phyloP scores from a whole-genome alignment of 164 flowering plant species.

The Stephania yunnanensis region DNA sequence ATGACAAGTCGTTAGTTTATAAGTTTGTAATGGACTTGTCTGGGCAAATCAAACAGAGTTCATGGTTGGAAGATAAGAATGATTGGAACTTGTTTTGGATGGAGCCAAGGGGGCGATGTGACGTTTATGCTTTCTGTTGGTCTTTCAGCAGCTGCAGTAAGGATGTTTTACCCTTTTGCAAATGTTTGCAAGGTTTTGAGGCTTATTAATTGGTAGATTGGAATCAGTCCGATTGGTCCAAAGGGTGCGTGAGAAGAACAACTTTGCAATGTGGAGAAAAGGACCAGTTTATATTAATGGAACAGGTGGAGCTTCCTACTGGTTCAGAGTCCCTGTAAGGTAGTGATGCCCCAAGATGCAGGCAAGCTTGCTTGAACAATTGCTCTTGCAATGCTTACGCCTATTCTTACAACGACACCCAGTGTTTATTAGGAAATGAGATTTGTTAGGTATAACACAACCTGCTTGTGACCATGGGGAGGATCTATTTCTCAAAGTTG shows the following conservation, averaged over 20 bases:
- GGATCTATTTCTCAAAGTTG: slow-evolving; percentile 5
- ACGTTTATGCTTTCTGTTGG: slow-evolving; percentile 10
- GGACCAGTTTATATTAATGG: slow-evolving; percentile 14
- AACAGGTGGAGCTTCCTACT: slow-evolving; percentile 18
- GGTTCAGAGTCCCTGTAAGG: not conserved
- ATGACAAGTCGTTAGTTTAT: not conserved
- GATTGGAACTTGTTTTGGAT: slow-evolving; percentile 1
- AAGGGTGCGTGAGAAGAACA: slow-evolving; percentile 15
- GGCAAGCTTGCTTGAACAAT: slow-evolving; percentile 16
- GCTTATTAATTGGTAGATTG: slow-evolving; percentile 8
- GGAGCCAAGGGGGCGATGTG: not conserved
- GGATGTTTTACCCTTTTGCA: not conserved
- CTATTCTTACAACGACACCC: not conserved
- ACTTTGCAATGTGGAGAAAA: slow-evolving; percentile 10
- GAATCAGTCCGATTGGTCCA: slow-evolving; percentile 13
- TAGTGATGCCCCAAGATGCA: slow-evolving; percentile 11
- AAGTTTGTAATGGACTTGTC: not conserved
- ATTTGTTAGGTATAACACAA: not conserved
- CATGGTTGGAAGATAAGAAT: not conserved
- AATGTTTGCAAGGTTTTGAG: slow-evolving; percentile 11
- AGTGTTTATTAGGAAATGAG: slow-evolving; percentile 5
- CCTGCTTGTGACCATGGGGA: not conserved
- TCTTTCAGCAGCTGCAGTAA: slow-evolving; percentile 8
- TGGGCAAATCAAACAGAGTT: not conserved
- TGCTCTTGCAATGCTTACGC: slow-evolving; percentile 35